phyloP scores from a whole-genome alignment of 108 stramenopile genomes.

The Parmales sp. region DNA sequence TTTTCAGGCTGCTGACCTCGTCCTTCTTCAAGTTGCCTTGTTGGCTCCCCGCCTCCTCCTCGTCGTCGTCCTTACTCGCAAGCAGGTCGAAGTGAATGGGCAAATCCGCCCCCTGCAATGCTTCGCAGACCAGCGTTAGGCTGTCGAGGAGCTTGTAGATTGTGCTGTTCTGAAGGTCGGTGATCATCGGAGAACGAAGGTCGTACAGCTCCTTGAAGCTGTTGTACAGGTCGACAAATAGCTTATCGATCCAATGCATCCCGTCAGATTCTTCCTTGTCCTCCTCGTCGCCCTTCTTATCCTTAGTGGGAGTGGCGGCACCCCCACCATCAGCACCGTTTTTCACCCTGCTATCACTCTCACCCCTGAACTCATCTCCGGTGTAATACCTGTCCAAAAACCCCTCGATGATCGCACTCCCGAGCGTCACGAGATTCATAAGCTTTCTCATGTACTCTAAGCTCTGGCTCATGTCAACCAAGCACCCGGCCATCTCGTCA shows the following conservation, averaged over 20 bases:
- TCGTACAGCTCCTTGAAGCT: conserved; percentile 10
- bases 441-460: not conserved
- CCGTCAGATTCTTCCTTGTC: not conserved
- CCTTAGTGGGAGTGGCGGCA: too few relatives aligned
- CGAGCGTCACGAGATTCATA: not conserved
- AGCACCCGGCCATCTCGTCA: not conserved
- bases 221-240: conserved; percentile 5
- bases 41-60: not conserved
- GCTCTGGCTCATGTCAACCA: not conserved
- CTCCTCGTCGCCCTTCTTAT: not conserved
- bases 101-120: not conserved
- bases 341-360: not conserved
- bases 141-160: not conserved
- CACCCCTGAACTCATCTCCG: not conserved
- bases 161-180: not conserved
- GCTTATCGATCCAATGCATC: conserved; percentile 9
- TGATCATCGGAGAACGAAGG: not conserved
- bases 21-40: not conserved
- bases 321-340: too few relatives aligned
- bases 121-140: not conserved
- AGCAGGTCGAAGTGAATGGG: not conserved
- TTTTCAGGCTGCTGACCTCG: not conserved
- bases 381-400: conserved; percentile 15
- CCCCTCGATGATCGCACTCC: not conserved
- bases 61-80: not conserved